Percentiles rank a stretch among this genome's conserved stretches.
These are phyloP conservation scores for Macrotyloma uniflorum DNA, from an alignment of 306 rosid genomes.

Conservation along the genomic window DNA sequence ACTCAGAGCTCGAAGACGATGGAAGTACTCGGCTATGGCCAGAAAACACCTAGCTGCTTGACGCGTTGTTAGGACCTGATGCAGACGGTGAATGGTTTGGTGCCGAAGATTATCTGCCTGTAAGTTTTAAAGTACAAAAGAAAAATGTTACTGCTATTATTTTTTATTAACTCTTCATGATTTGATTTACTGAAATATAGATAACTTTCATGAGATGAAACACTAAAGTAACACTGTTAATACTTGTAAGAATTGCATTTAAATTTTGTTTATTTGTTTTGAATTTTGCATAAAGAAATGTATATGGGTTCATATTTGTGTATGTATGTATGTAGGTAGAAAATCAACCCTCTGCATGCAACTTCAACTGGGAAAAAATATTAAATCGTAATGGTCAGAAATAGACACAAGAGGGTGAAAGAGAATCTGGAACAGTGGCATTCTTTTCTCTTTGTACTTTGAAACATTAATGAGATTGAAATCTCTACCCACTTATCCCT, in stretches of 20 bases:
- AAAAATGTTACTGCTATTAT: not conserved
- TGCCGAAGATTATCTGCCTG: constrained; percentile 90
- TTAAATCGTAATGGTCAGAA: not conserved
- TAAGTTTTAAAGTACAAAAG: not conserved
- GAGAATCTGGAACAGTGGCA: not conserved
- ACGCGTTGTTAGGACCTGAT: constrained; percentile 73
- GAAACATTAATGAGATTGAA: constrained; percentile 23
- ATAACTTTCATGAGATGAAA: not conserved
- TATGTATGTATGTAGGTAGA: not conserved
- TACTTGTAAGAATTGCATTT: not conserved
- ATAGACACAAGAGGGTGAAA: constrained; percentile 7
- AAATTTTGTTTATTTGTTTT: no score
- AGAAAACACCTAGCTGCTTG: constrained; percentile 91
- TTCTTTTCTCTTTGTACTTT: constrained; percentile 29
- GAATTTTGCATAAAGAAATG: not conserved
- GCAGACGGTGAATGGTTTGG: constrained; percentile 74
- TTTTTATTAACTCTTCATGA: not conserved
- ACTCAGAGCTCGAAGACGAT: constrained; percentile 88
- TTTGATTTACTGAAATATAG: not conserved
- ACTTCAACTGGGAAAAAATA: not conserved
- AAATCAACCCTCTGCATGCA: not conserved
- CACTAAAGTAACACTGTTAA: not conserved
- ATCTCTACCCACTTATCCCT: constrained; percentile 15
- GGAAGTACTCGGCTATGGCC: constrained; percentile 84
- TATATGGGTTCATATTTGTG: not conserved